These are phyloP conservation scores for Dothiorella sarmentorum DNA, from an alignment of 2,329 filamentous ascomycete genomes.

Conservation along the genomic window DNA sequence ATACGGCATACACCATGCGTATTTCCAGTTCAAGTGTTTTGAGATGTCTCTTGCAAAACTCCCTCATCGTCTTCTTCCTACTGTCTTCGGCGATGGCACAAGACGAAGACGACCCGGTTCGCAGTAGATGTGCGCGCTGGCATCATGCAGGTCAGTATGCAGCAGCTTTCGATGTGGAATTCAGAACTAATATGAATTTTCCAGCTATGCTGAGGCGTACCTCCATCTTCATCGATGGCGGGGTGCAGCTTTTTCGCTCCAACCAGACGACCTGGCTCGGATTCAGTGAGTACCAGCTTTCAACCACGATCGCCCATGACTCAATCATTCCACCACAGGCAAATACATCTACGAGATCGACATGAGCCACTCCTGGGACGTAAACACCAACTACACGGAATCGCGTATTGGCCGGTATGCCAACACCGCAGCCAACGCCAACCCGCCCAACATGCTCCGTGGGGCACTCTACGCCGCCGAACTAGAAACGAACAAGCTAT, in stretches of 20 bases:
- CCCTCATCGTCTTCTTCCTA: too few species aligned
- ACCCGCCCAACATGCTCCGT: slow-evolving; percentile 27
- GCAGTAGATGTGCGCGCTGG: background rate
- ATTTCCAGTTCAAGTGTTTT: too few species aligned
- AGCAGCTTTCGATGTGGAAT: background rate
- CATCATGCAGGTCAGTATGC: background rate
- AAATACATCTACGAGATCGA: slow-evolving; percentile 23
- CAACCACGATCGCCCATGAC: too few species aligned
- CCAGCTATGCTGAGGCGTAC: slow-evolving; percentile 11
- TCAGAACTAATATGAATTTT: background rate
- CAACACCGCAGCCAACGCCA: slow-evolving; percentile 21
- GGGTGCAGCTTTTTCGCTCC: slow-evolving; percentile 3
- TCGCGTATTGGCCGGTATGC: slow-evolving; percentile 25
- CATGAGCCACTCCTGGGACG: slow-evolving; percentile 32
- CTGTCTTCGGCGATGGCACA: too few species aligned
- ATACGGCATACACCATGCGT: too few species aligned
- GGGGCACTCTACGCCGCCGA: slow-evolving; percentile 30
- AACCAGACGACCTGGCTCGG: slow-evolving; percentile 4
- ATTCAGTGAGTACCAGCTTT: slow-evolving; percentile 7
- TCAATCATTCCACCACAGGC: background rate
- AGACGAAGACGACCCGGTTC: too few species aligned
- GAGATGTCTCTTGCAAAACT: too few species aligned
- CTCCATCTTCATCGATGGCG: slow-evolving; percentile 16
- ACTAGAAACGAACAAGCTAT: slow-evolving; percentile 26
- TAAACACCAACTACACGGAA: slow-evolving; percentile 29